A percentile compares a stretch with the other conserved stretches of the same genome.
Evolutionary conservation across 495 filamentous ascomycete genomes (phyloP).

Genomic region (Monascus purpureus): DNA sequence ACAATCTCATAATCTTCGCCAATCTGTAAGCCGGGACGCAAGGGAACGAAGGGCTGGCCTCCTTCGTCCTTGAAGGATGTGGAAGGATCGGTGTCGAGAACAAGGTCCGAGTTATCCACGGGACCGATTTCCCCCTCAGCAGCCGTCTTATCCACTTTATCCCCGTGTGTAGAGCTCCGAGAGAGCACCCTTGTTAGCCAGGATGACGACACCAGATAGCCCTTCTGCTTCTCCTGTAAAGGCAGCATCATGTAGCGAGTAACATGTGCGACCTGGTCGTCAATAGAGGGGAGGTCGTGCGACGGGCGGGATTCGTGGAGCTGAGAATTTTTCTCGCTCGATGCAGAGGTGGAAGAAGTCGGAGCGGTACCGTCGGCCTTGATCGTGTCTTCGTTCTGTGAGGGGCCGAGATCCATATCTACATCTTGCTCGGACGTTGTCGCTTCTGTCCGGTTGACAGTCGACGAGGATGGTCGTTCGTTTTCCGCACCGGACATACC

Average conservation of each 20-base stretch:
- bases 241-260: constrained; percentile 35
- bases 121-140: constrained; percentile 57
- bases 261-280: constrained; percentile 66
- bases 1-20: constrained; percentile 63
- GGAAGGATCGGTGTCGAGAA: constrained; percentile 28
- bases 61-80: constrained; percentile 35
- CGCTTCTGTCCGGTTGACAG: constrained; percentile 4
- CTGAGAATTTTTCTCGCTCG: constrained; percentile 7
- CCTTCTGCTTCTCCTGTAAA: constrained; percentile 53
- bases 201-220: constrained; percentile 60
- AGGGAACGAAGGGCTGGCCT: constrained; percentile 52
- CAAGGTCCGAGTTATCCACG: constrained; percentile 68
- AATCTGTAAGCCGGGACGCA: constrained; percentile 55
- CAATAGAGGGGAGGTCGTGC: constrained; percentile 40
- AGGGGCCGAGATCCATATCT: constrained; percentile 14
- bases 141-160: constrained; percentile 42
- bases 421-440: constrained; percentile 12
- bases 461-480: constrained; percentile 9
- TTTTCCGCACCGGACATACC: constrained; percentile 33
- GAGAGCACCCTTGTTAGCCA: constrained; percentile 70
- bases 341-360: constrained; percentile 12
- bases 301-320: constrained; percentile 4
- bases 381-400: constrained; percentile 11
- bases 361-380: constrained; percentile 18
- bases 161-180: constrained; percentile 43